Evolutionary conservation across 140 eudicot species (phyloP).

Genomic region (Flaveria floridana): DNA sequence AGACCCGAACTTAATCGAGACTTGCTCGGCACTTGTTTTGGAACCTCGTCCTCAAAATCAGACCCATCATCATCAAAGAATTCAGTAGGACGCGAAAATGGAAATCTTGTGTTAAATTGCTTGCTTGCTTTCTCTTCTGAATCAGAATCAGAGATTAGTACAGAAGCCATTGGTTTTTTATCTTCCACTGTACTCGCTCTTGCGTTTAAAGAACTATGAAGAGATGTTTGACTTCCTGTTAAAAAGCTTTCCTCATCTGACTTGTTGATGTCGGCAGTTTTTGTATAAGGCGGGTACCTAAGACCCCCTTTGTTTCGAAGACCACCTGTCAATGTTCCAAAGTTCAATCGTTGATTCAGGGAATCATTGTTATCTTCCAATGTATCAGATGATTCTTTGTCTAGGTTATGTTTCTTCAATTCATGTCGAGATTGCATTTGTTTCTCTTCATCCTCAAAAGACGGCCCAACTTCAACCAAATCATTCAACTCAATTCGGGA

Average conservation of each 20-base stretch:
- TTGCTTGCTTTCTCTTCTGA: slow-evolving; percentile 21
- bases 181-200: slow-evolving; percentile 29
- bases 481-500: slow-evolving; percentile 37
- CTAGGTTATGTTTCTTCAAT: slow-evolving; percentile 9
- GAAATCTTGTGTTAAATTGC: slow-evolving; percentile 25
- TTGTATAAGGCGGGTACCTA: slow-evolving; percentile 40
- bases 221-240: slow-evolving; percentile 21
- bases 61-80: slow-evolving; percentile 51
- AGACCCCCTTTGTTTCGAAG: slow-evolving; percentile 60
- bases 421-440: slow-evolving; percentile 13
- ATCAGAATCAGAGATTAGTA: slow-evolving; percentile 39
- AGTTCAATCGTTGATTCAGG: slow-evolving; percentile 37
- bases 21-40: slow-evolving; percentile 36
- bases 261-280: slow-evolving; percentile 29
- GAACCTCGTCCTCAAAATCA: slow-evolving; percentile 45
- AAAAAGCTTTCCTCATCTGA: slow-evolving; percentile 32
- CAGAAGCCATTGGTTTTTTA: slow-evolving; percentile 26
- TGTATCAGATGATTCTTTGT: slow-evolving; percentile 22
- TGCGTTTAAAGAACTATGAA: slow-evolving; percentile 30
- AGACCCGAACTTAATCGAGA: slow-evolving; percentile 46
- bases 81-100: slow-evolving; percentile 33
- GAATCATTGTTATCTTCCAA: slow-evolving; percentile 24
- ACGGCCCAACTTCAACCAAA: slow-evolving; percentile 37
- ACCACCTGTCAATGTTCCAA: slow-evolving; percentile 76
- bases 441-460: slow-evolving; percentile 30